These are phyloP conservation scores for Silene coronaria DNA, from an alignment of 179 eudicot species.

Conservation along the genomic window DNA sequence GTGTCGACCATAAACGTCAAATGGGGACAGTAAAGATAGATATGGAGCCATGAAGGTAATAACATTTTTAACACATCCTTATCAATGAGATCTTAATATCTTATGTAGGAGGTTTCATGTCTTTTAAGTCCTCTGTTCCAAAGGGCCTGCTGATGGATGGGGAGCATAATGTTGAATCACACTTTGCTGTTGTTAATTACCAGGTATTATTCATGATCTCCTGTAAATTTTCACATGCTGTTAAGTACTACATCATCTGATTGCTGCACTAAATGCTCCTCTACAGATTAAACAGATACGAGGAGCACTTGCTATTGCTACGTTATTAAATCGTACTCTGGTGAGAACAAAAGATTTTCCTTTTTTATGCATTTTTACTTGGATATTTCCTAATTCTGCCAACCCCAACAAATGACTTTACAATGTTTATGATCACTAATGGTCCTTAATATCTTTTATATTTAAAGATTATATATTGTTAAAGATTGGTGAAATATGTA, in stretches of 20 bases:
- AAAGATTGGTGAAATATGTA: not conserved
- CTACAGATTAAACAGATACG: conserved; percentile 88
- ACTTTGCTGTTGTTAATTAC: conserved; percentile 71
- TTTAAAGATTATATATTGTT: too few species aligned
- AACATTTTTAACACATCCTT: not conserved
- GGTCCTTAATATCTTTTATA: not conserved
- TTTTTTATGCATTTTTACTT: conserved; percentile 12
- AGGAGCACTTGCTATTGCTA: conserved; percentile 85
- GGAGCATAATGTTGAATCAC: conserved; percentile 67
- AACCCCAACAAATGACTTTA: too few species aligned
- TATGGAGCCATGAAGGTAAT: not conserved
- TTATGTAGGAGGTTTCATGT: conserved; percentile 77
- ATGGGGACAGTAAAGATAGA: not conserved
- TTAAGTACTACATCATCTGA: conserved; percentile 3
- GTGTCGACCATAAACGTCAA: not conserved
- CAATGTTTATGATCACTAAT: not conserved
- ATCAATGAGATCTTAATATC: conserved; percentile 7
- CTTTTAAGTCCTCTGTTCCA: conserved; percentile 81
- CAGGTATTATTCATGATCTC: conserved; percentile 45
- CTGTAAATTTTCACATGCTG: not conserved
- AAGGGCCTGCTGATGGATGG: conserved; percentile 75
- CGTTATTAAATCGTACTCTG: conserved; percentile 78
- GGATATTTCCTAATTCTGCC: not conserved
- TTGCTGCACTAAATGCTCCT: conserved; percentile 13
- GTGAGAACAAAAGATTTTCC: conserved; percentile 38